Percentiles rank a stretch among this genome's conserved stretches.
Conservation (phyloP, 495 filamentous ascomycete genomes). For the Oleoguttula mirabilis region DNA sequence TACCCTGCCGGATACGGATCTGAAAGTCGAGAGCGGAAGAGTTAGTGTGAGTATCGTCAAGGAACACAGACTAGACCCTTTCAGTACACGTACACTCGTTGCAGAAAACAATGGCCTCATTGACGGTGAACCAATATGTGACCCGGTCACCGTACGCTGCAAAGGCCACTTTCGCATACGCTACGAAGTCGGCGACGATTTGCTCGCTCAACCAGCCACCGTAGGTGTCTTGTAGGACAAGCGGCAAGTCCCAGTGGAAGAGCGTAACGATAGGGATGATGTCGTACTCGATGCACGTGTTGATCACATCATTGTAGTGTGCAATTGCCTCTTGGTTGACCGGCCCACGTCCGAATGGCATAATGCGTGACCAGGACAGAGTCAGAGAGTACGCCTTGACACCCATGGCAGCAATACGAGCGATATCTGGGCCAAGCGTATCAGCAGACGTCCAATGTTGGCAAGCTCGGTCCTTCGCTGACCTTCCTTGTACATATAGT, state of each 20-base stretch:
- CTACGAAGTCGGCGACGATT: slow-evolving; percentile 23
- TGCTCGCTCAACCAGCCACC: slow-evolving; percentile 24
- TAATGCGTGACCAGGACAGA: slow-evolving; percentile 27
- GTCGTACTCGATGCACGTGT: slow-evolving; percentile 23
- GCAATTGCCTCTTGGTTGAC: slow-evolving; percentile 23
- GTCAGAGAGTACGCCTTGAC: slow-evolving; percentile 24
- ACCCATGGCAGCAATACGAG: slow-evolving; percentile 25
- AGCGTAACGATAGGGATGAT: slow-evolving; percentile 21
- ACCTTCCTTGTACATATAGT: slow-evolving; percentile 27
- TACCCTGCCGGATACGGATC: slow-evolving; percentile 29
- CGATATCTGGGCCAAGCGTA: slow-evolving; percentile 17
- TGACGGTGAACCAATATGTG: slow-evolving; percentile 32
- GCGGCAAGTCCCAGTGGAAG: slow-evolving; percentile 25
- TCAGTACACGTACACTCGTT: too few relatives aligned
- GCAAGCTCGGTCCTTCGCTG: neutral
- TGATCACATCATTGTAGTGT: slow-evolving; percentile 26
- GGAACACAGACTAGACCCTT: too few relatives aligned
- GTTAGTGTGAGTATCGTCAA: too few relatives aligned
- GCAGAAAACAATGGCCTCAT: slow-evolving; percentile 30
- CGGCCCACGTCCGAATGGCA: slow-evolving; percentile 20
- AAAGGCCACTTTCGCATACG: slow-evolving; percentile 20
- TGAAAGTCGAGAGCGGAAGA: too few relatives aligned
- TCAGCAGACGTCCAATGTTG: neutral
- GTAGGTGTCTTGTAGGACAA: slow-evolving; percentile 25
- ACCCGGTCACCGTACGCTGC: slow-evolving; percentile 19